A percentile compares a stretch with the other conserved stretches of the same genome.
Conservation (phyloP, 2,329 filamentous ascomycete genomes). For the Plenodomus tracheiphilus region DNA sequence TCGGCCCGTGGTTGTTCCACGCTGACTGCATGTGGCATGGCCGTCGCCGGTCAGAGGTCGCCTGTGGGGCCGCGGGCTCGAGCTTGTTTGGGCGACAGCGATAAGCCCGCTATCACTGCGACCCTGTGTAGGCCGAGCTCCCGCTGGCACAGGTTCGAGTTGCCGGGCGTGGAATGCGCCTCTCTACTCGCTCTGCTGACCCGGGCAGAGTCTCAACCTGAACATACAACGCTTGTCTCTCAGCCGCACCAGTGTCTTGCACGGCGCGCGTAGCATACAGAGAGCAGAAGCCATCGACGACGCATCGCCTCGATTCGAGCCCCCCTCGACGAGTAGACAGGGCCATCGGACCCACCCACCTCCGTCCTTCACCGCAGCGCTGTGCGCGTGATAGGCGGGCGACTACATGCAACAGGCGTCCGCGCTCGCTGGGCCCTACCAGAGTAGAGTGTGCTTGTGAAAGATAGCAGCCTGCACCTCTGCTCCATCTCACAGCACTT, state of each 20-base stretch:
- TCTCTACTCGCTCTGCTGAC: not conserved
- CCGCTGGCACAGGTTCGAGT: no score
- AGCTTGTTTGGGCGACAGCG: conserved; percentile 1
- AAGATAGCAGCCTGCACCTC: not conserved
- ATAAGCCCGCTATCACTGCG: not conserved
- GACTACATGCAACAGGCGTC: conserved; percentile 3
- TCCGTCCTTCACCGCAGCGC: conserved; percentile 18
- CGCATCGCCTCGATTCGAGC: not conserved
- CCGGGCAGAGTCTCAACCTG: no score
- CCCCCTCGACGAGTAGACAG: conserved; percentile 9
- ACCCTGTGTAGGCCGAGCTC: not conserved
- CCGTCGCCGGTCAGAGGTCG: not conserved
- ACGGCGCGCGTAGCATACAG: not conserved
- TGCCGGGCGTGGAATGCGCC: not conserved
- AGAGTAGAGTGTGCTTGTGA: not conserved
- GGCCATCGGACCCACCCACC: conserved; percentile 16
- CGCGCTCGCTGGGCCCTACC: no score
- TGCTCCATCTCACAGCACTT: conserved; percentile 9
- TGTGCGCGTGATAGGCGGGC: conserved; percentile 10
- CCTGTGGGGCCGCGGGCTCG: not conserved
- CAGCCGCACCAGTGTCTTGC: not conserved
- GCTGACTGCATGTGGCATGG: no score
- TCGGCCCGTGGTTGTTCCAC: not conserved
- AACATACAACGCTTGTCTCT: no score
- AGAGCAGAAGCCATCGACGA: no score